phyloP scores from a whole-genome alignment of 306 rosid genomes.

The Medicago truncatula region DNA sequence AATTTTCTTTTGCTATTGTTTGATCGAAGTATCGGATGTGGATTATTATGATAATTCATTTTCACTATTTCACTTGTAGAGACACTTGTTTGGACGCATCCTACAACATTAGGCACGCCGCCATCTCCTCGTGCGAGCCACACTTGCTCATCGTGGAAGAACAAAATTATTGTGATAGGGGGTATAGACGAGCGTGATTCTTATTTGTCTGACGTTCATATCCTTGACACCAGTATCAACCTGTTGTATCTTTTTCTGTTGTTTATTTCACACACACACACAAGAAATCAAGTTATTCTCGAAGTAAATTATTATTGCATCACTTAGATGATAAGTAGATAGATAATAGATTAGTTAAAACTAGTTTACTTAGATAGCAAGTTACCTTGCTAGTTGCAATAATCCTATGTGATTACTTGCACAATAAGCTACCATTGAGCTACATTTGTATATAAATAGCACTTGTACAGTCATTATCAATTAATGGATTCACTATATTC shows the following conservation, averaged over 20 bases:
- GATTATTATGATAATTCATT: conserved; percentile 35
- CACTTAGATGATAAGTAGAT: too few relatives aligned
- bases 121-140: conserved; percentile 99
- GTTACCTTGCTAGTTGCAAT: too few relatives aligned
- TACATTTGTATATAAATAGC: too few relatives aligned
- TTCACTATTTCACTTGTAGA: conserved; percentile 58
- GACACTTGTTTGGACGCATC: conserved; percentile 88
- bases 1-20: conserved; percentile 13
- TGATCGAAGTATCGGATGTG: neutral
- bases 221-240: conserved; percentile 83
- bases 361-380: too few relatives aligned
- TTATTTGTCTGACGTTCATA: conserved; percentile 91
- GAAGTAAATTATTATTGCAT: too few relatives aligned
- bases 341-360: too few relatives aligned
- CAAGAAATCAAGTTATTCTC: too few relatives aligned
- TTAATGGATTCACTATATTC: too few relatives aligned
- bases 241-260: neutral
- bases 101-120: conserved; percentile 77
- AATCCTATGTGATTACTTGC: too few relatives aligned
- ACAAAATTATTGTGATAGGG: conserved; percentile 82
- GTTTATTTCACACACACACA: too few relatives aligned
- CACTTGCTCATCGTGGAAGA: conserved; percentile 91
- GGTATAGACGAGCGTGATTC: conserved; percentile 90
- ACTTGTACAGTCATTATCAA: too few relatives aligned
- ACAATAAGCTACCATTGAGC: too few relatives aligned